phyloP scores from a whole-genome alignment of 2,329 filamentous ascomycete species.

The Gremmenia infestans region DNA sequence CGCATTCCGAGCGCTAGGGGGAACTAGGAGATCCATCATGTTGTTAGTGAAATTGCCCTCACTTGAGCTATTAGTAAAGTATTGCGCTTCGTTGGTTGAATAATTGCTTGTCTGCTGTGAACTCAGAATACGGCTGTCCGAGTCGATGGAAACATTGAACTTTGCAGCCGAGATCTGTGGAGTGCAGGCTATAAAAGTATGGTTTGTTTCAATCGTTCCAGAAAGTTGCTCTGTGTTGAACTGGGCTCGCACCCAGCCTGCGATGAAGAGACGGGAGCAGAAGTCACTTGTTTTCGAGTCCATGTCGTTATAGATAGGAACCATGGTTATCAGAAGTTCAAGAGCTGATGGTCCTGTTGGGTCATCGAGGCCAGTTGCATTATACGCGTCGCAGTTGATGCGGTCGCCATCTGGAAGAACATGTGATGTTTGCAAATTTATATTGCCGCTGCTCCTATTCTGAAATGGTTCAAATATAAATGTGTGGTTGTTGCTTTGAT shows the following conservation, averaged over 20 bases:
- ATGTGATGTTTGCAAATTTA: neutral
- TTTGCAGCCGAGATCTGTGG: constrained; percentile 33
- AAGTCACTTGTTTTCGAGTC: constrained; percentile 5
- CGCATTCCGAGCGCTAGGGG: no score
- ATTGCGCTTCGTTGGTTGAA: neutral
- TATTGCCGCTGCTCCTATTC: neutral
- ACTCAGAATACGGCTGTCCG: constrained; percentile 28
- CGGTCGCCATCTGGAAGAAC: neutral
- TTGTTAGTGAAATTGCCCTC: neutral
- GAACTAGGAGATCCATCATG: constrained; percentile 21
- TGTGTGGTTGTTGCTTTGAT: neutral
- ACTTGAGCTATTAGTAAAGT: constrained; percentile 3
- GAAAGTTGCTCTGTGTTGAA: neutral
- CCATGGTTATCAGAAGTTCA: constrained; percentile 10
- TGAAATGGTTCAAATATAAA: neutral
- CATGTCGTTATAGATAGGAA: neutral
- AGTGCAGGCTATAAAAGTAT: neutral
- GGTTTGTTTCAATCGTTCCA: neutral
- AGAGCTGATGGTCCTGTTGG: neutral
- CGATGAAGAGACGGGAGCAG: constrained; percentile 8
- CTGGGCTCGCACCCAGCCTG: constrained; percentile 13
- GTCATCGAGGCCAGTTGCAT: neutral
- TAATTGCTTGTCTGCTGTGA: constrained; percentile 10
- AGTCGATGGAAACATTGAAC: constrained; percentile 34
- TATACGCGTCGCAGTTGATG: neutral